A percentile compares a stretch with the other conserved stretches of the same genome.
phyloP scores from a whole-genome alignment of 352 stramenopile species.

The Aphanomyces cochlioides region DNA sequence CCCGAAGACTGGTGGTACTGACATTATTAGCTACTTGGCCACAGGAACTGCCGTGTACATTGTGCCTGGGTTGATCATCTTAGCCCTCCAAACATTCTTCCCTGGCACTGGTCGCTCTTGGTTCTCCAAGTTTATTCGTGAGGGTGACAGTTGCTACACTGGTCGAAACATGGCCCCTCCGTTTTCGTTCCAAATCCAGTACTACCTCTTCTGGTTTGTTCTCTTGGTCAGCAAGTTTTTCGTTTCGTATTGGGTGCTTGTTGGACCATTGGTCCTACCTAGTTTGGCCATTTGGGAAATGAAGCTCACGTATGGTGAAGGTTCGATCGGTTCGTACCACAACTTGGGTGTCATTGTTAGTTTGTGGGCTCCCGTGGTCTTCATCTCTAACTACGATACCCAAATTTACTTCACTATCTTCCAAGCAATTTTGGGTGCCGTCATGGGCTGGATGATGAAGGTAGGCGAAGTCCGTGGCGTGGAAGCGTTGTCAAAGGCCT shows the following conservation, averaged over 20 bases:
- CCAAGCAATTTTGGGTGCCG: conserved; percentile 55
- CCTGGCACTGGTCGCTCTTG: conserved; percentile 41
- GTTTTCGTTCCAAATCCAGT: conserved; percentile 57
- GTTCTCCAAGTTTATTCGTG: conserved; percentile 63
- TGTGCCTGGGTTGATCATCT: conserved; percentile 45
- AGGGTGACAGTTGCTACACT: conserved; percentile 68
- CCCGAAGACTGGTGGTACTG: conserved; percentile 33
- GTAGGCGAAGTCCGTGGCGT: conserved; percentile 63
- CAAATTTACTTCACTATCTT: conserved; percentile 83
- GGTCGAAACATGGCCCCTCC: conserved; percentile 61
- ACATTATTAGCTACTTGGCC: conserved; percentile 42
- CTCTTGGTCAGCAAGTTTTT: conserved; percentile 54
- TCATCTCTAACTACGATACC: conserved; percentile 77
- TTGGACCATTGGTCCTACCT: conserved; percentile 61
- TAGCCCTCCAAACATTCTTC: conserved; percentile 52
- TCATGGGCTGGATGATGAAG: conserved; percentile 71
- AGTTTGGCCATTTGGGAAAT: conserved; percentile 69
- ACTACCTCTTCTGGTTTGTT: conserved; percentile 59
- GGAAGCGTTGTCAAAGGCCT: conserved; percentile 72
- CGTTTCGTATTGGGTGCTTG: conserved; percentile 62
- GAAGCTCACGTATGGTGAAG: conserved; percentile 55
- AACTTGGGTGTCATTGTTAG: conserved; percentile 67
- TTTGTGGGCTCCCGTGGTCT: conserved; percentile 60
- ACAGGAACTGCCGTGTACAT: conserved; percentile 46
- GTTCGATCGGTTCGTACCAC: conserved; percentile 65